phyloP scores from a whole-genome alignment of 2,329 filamentous ascomycete species.

The Exophiala sp. region DNA sequence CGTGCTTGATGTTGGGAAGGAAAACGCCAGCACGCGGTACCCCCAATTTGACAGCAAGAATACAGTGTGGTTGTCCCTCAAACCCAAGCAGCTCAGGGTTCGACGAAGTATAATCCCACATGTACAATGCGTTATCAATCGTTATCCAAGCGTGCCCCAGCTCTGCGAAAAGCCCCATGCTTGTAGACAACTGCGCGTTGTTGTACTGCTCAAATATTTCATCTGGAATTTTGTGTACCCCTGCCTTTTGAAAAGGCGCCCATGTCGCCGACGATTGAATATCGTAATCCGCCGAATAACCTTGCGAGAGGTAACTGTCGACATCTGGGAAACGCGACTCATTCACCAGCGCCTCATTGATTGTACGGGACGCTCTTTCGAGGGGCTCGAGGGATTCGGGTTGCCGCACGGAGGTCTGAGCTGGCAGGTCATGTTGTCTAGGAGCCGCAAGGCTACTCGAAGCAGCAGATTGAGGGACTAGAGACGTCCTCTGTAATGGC shows the following conservation, averaged over 20 bases:
- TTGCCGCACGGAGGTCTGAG: conserved; percentile 26
- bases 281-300: conserved; percentile 88
- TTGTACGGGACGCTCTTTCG: conserved; percentile 71
- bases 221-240: conserved; percentile 85
- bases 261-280: conserved; percentile 62
- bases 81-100: conserved; percentile 87
- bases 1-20: conserved; percentile 73
- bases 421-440: conserved; percentile 8
- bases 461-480: conserved; percentile 7
- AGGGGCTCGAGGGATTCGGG: conserved; percentile 57
- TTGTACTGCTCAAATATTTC: conserved; percentile 91
- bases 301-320: conserved; percentile 85
- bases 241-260: conserved; percentile 82
- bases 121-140: conserved; percentile 90
- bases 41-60: conserved; percentile 84
- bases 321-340: conserved; percentile 83
- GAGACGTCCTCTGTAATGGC: conserved; percentile 27
- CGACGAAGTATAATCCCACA: conserved; percentile 96
- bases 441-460: conserved; percentile 10
- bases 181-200: conserved; percentile 74
- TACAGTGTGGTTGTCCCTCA: conserved; percentile 80
- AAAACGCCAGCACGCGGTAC: conserved; percentile 83
- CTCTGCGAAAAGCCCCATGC: conserved; percentile 91
- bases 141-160: conserved; percentile 92
- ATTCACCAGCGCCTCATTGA: conserved; percentile 67